phyloP scores from a whole-genome alignment of 176 grass and related monocot species.

The Cenchrus purpureus region DNA sequence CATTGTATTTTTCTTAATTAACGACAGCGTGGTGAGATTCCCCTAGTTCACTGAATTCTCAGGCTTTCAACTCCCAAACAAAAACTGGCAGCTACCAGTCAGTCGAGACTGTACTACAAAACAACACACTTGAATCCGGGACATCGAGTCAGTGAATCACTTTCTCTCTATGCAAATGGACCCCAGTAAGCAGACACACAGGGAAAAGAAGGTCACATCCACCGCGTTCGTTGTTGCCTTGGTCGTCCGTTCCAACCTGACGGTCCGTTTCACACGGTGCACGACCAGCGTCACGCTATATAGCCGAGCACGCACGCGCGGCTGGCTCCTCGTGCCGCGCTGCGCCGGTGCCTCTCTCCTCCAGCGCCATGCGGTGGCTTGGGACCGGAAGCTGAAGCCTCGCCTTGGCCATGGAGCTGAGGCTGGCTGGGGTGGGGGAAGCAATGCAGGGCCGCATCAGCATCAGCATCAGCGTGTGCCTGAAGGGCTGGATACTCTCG shows the following conservation, averaged over 20 bases:
- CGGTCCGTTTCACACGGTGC: constrained; percentile 35
- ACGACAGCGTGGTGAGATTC: too few relatives aligned
- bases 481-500: background rate
- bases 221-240: background rate
- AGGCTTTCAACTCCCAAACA: background rate
- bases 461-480: background rate
- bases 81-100: constrained; percentile 30
- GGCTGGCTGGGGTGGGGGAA: background rate
- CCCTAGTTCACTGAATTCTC: background rate
- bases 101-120: background rate
- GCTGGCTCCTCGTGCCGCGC: background rate
- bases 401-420: background rate
- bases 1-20: too few relatives aligned
- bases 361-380: background rate
- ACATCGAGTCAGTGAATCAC: background rate
- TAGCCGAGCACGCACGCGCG: background rate
- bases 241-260: constrained; percentile 36
- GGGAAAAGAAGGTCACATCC: background rate
- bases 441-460: background rate
- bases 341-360: background rate
- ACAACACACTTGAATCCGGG: background rate
- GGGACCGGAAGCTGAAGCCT: background rate
- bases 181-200: background rate
- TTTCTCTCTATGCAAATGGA: background rate
- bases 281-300: constrained; percentile 12